Conservation (phyloP, 139 green algal species). For the Closterium sp. region DNA sequence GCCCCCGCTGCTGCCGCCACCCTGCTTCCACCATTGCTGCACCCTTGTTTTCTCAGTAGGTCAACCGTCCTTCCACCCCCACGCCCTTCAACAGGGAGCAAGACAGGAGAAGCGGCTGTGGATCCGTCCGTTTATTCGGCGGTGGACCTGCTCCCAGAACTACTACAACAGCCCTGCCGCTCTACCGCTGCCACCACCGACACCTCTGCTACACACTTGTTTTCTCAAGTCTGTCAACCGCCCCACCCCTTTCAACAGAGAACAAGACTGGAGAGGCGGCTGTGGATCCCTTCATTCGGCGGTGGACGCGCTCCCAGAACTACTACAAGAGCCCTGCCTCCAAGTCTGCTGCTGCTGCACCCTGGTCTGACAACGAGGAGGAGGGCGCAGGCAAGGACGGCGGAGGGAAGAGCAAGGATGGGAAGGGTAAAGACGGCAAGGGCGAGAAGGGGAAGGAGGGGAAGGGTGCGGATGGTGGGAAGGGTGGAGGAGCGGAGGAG, state of each 20-base stretch:
- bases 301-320: constrained; percentile 48
- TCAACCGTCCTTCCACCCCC: too few species aligned
- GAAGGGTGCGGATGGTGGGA: not conserved
- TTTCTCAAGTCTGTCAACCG: too few species aligned
- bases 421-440: not conserved
- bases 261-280: constrained; percentile 13
- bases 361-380: not conserved
- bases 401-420: not conserved
- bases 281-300: constrained; percentile 39
- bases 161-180: constrained; percentile 26
- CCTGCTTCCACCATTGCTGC: not conserved
- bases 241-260: too few species aligned
- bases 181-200: too few species aligned
- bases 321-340: constrained; percentile 30
- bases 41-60: not conserved
- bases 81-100: not conserved
- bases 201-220: too few species aligned
- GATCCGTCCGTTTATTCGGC: constrained; percentile 39
- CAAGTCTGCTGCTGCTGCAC: not conserved
- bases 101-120: constrained; percentile 7
- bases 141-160: constrained; percentile 47
- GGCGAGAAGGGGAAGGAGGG: not conserved
- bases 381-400: constrained; percentile 1
- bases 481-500: constrained; percentile 9
- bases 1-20: not conserved